Conservation (phyloP, 2,329 filamentous ascomycete genomes). For the Dothideomycetidae sp. region DNA sequence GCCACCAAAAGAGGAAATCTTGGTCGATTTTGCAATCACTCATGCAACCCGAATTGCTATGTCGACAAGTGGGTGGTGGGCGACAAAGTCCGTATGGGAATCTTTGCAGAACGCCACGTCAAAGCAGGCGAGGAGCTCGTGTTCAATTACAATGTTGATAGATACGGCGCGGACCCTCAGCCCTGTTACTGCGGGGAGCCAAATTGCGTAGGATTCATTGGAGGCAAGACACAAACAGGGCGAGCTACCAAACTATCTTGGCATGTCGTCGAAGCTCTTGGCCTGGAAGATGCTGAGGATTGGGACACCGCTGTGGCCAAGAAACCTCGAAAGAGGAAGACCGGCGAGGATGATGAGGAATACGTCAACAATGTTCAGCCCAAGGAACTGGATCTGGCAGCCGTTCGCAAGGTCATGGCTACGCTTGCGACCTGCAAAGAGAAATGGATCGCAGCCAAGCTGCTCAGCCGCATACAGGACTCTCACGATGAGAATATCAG, state of each 20-base stretch:
- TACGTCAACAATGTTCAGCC: constrained; percentile 83
- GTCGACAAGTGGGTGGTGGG: constrained; percentile 99
- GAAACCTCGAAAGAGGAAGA: constrained; percentile 85
- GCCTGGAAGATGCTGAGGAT: constrained; percentile 80
- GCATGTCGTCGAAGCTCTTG: constrained; percentile 83
- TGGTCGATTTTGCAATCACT: constrained; percentile 96
- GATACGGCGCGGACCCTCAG: constrained; percentile 92
- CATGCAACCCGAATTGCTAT: constrained; percentile 96
- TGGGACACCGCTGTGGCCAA: constrained; percentile 87
- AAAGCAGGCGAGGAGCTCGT: constrained; percentile 85
- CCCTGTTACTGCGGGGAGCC: constrained; percentile 91
- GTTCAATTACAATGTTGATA: constrained; percentile 99
- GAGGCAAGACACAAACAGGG: constrained; percentile 83
- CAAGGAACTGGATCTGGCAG: constrained; percentile 63
- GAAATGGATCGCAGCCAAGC: constrained; percentile 97
- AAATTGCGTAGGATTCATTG: constrained; percentile 93
- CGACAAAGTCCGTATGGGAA: constrained; percentile 95
- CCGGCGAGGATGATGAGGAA: constrained; percentile 81
- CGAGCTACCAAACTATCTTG: constrained; percentile 81
- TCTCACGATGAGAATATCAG: constrained; percentile 77
- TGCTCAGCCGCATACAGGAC: constrained; percentile 74
- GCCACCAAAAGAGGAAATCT: constrained; percentile 94
- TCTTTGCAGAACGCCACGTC: constrained; percentile 79
- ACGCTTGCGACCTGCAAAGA: constrained; percentile 95
- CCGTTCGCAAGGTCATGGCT: constrained; percentile 89